A percentile compares a stretch with the other conserved stretches of the same genome.
phyloP scores from a whole-genome alignment of 2,329 filamentous ascomycete genomes.

The Claviceps africana region DNA sequence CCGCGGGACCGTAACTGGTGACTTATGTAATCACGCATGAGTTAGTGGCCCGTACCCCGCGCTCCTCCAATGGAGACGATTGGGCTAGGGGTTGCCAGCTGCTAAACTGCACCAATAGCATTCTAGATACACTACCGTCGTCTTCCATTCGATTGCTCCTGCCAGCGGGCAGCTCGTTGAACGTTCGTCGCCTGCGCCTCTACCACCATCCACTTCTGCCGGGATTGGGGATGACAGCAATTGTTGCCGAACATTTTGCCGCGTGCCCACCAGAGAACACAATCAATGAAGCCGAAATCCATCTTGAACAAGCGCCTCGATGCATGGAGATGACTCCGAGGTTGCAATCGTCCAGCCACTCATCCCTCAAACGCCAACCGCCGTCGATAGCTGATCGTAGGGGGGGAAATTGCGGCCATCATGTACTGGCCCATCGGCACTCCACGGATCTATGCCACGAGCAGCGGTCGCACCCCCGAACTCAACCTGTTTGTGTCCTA shows the following conservation, averaged over 20 bases:
- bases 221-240: background rate
- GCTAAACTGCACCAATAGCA: background rate
- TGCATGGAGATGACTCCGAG: slow-evolving; percentile 14
- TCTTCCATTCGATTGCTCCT: background rate
- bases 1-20: too few relatives aligned
- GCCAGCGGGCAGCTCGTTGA: background rate
- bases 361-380: slow-evolving; percentile 6
- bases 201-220: background rate
- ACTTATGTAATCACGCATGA: background rate
- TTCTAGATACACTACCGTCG: background rate
- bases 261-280: background rate
- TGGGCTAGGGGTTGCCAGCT: background rate
- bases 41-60: background rate
- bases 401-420: slow-evolving; percentile 22
- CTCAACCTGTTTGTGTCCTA: slow-evolving; percentile 40
- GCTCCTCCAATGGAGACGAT: background rate
- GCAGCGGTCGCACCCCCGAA: slow-evolving; percentile 43
- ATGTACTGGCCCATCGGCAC: slow-evolving; percentile 92
- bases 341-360: slow-evolving; percentile 10
- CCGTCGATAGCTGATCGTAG: slow-evolving; percentile 9
- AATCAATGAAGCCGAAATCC: background rate
- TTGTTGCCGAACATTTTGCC: background rate
- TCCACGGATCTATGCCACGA: slow-evolving; percentile 69
- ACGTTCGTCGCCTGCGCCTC: background rate
- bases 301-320: background rate